phyloP scores from a whole-genome alignment of 495 filamentous ascomycete genomes.

The Tuber magnatum region DNA sequence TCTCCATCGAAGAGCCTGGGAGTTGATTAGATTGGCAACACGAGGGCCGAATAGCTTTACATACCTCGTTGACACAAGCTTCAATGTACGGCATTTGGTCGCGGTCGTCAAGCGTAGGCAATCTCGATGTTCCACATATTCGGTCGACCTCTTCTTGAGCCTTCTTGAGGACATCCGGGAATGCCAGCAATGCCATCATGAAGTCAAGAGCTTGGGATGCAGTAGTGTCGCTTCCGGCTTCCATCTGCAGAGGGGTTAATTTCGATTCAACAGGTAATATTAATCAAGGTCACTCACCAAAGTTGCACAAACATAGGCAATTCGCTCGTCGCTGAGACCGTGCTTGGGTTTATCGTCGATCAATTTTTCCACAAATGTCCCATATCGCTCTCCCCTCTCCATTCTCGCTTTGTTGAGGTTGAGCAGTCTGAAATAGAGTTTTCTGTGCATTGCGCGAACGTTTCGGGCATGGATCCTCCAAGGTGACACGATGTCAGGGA shows the following conservation, averaged over 20 bases:
- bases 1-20: constrained; percentile 42
- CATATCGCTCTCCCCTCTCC: not conserved
- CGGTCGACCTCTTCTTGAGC: constrained; percentile 40
- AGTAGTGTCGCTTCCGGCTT: constrained; percentile 25
- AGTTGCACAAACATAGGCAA: constrained; percentile 23
- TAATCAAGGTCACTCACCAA: not conserved
- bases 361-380: constrained; percentile 13
- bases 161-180: constrained; percentile 26
- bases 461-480: constrained; percentile 8
- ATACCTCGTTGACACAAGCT: constrained; percentile 10
- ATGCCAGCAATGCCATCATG: constrained; percentile 29
- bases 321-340: constrained; percentile 25
- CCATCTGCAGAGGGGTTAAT: constrained; percentile 13
- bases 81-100: constrained; percentile 17
- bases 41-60: not conserved
- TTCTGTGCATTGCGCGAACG: not conserved
- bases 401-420: constrained; percentile 6
- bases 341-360: constrained; percentile 22
- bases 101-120: constrained; percentile 12
- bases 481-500: constrained; percentile 6
- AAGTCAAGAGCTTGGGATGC: constrained; percentile 23
- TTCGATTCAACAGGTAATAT: not conserved
- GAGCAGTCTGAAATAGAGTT: constrained; percentile 7
- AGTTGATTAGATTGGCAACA: constrained; percentile 13
- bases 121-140: constrained; percentile 33